Conservation (phyloP, 176 grass and related monocot genomes). For the Saccharum spontaneum region DNA sequence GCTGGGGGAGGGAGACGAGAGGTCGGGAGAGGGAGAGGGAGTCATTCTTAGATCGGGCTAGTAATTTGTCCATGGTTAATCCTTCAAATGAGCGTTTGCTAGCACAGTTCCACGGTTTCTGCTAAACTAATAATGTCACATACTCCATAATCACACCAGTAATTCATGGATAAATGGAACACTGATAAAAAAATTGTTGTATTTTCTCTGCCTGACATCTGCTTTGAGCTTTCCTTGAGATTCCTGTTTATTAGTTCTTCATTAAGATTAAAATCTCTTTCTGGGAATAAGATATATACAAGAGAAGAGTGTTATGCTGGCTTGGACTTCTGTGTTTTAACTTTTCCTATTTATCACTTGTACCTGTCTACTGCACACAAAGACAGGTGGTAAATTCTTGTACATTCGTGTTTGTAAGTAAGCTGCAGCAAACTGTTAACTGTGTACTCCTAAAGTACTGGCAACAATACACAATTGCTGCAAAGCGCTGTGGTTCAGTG, state of each 20-base stretch:
- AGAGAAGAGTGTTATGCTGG: not conserved
- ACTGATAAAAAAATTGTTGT: not conserved
- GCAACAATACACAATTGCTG: not conserved
- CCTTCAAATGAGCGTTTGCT: not conserved
- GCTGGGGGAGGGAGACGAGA: too few relatives aligned
- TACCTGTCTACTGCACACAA: not conserved
- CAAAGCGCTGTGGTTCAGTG: not conserved
- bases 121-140: not conserved
- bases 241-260: not conserved
- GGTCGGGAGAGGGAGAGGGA: too few relatives aligned
- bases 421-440: not conserved
- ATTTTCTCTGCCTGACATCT: not conserved
- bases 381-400: constrained; percentile 10
- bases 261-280: not conserved
- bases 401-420: not conserved
- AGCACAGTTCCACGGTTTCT: not conserved
- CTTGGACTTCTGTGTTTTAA: not conserved
- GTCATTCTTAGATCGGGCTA: too few relatives aligned
- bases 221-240: not conserved
- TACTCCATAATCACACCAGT: not conserved
- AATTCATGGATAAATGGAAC: not conserved
- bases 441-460: not conserved
- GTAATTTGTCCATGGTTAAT: not conserved
- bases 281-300: not conserved
- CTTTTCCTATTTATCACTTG: not conserved